phyloP scores from a whole-genome alignment of 2,329 filamentous ascomycete species.

The Diaporthe longicolla region DNA sequence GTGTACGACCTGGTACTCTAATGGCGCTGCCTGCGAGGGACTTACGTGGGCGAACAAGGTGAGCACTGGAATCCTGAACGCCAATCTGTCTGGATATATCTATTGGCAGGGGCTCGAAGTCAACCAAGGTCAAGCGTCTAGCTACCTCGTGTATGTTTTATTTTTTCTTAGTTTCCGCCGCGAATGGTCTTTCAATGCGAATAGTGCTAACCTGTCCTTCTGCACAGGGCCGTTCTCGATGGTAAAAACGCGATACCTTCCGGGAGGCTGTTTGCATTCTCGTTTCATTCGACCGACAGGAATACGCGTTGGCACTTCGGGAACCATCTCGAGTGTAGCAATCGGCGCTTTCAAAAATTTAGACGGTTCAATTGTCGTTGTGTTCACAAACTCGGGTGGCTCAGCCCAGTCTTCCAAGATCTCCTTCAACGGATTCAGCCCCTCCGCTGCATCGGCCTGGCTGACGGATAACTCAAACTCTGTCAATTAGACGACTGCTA shows the following conservation, averaged over 20 bases:
- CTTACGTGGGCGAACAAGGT: slow-evolving; percentile 64
- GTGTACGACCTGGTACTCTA: slow-evolving; percentile 58
- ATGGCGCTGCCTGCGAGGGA: slow-evolving; percentile 59
- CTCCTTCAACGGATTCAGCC: slow-evolving; percentile 49
- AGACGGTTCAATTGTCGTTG: slow-evolving; percentile 51
- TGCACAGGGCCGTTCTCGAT: slow-evolving; percentile 40
- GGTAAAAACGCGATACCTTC: slow-evolving; percentile 45
- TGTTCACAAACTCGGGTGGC: slow-evolving; percentile 49
- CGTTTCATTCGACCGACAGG: slow-evolving; percentile 51
- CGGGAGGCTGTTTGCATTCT: slow-evolving; percentile 50
- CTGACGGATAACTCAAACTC: slow-evolving; percentile 53
- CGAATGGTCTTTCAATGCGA: background rate
- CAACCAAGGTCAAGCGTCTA: slow-evolving; percentile 44
- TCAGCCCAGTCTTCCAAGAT: slow-evolving; percentile 49
- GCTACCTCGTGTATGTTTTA: slow-evolving; percentile 38
- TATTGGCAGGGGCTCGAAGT: slow-evolving; percentile 58
- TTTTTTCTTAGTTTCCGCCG: too few species aligned
- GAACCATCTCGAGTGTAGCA: slow-evolving; percentile 47
- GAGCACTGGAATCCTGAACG: slow-evolving; percentile 58
- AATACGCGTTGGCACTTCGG: slow-evolving; percentile 47
- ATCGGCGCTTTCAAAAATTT: slow-evolving; percentile 51
- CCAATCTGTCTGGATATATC: slow-evolving; percentile 60
- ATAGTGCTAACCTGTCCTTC: slow-evolving; percentile 44
- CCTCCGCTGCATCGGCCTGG: slow-evolving; percentile 51
- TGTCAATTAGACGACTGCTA: slow-evolving; percentile 44